Evolutionary conservation across 148 eudicot species (phyloP), one percentile per base, ranked within the genome.

Genomic region (Camellia japonica): DNA sequence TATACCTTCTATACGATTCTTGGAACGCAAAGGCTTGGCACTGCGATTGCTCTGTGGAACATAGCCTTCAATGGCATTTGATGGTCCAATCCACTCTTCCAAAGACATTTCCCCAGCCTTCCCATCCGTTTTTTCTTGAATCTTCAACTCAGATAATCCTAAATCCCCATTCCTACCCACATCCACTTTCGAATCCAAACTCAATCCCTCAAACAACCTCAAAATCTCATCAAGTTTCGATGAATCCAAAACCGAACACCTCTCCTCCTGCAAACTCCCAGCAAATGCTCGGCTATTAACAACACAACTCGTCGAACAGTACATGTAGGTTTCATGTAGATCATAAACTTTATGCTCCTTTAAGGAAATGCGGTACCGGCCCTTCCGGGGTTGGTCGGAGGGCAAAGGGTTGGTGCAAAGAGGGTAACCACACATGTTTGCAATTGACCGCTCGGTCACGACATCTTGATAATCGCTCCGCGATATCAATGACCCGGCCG

Each of bases 341-440:
- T 96, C 99, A 88, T 93, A 96, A 59, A 96, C 98, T 80, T 84
- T 91, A 73, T 96, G 99, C 88, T 96, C 98, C 88, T 92, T 93
- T 18, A 93, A 74, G 14, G 98, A 90, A 82, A 96, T 86, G 12
- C 93, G 90, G 67, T 90, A 96, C 7, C 85, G 89, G n/a, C 99
- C 94, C 81, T 91, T 96, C 42, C 84, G 81, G 41, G 90, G 82
- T 10, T 77, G 86, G 41, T 92, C 93, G 0, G 84, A 52, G 2
- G 98, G 97, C 78, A 96, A 81, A 56, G 87, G 52, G 78, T 90
- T 93, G 18, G 67, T 18, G 80, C 99, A 96, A 78, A 93, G 86
- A 7, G 99, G 99, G 78, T 96, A 92, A 51, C 99, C 99, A 82
- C 99, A 96, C 49, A 75, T 44, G 14, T 83, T 76, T 5, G 85